Percentiles rank a stretch among this genome's conserved stretches.
Conservation (phyloP, 495 filamentous ascomycete species). For the Penicillium goetzii region DNA sequence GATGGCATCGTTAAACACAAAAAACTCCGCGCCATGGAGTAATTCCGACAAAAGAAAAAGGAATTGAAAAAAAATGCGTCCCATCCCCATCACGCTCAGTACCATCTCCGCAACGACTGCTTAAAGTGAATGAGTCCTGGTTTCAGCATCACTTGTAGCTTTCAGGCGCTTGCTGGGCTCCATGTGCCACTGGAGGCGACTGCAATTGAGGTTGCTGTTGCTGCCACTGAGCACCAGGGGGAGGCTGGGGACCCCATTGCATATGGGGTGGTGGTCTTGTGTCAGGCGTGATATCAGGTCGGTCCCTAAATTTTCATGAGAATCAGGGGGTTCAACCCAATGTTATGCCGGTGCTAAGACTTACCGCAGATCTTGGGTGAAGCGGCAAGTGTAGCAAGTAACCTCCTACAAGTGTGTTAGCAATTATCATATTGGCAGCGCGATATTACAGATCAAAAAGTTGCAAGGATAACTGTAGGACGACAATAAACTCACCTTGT, state of each 20-base stretch:
- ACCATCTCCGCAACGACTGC: too few species aligned
- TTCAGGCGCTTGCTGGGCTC: conserved; percentile 15
- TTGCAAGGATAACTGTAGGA: background rate
- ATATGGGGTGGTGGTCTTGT: conserved; percentile 42
- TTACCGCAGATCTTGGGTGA: conserved; percentile 56
- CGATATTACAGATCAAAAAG: background rate
- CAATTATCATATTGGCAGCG: background rate
- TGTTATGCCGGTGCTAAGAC: conserved; percentile 3
- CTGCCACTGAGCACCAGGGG: conserved; percentile 32
- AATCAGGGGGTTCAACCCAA: conserved; percentile 5
- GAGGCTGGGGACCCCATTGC: conserved; percentile 36
- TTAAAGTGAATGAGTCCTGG: background rate
- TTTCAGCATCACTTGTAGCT: conserved; percentile 20
- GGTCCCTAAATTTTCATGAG: conserved; percentile 35
- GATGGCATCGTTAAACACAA: background rate
- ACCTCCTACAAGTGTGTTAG: conserved; percentile 49
- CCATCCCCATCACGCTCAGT: background rate
- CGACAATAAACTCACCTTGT: conserved; percentile 40
- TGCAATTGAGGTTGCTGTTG: conserved; percentile 26
- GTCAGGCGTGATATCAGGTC: conserved; percentile 51
- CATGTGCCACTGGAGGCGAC: conserved; percentile 32
- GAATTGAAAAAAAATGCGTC: background rate
- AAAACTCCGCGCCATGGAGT: background rate
- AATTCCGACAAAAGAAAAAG: background rate
- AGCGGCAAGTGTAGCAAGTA: conserved; percentile 56